Evolutionary conservation across 441 rosid species (phyloP).

Genomic region (Erodium trifolium): DNA sequence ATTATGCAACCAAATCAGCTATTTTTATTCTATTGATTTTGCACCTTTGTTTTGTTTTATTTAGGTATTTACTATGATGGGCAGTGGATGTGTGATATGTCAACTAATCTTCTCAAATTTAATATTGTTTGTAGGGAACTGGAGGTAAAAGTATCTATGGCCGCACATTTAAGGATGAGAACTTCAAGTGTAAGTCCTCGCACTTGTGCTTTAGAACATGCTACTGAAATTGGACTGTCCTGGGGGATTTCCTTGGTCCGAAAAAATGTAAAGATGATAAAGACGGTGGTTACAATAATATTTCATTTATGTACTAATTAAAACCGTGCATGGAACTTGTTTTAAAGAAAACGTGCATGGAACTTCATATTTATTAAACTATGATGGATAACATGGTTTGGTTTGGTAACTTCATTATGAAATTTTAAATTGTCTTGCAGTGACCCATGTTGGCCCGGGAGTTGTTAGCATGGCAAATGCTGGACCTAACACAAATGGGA

Average conservation of each 20-base stretch:
- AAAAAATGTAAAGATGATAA: not conserved
- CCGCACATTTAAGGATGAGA: conserved; percentile 91
- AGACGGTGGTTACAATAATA: not conserved
- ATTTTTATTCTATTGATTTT: not conserved
- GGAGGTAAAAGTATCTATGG: conserved; percentile 99
- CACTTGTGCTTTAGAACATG: not conserved
- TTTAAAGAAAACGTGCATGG: no score
- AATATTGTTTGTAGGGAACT: conserved; percentile 66
- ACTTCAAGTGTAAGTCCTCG: conserved; percentile 76
- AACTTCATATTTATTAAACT: not conserved
- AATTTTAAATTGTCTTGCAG: conserved; percentile 37
- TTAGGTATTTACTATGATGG: not conserved
- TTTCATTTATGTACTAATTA: not conserved
- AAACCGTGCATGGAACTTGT: not conserved
- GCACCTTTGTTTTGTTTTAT: not conserved
- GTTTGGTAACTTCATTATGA: conserved; percentile 13
- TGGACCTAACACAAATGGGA: conserved; percentile 96
- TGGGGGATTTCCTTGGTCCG: not conserved
- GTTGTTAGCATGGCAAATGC: conserved; percentile 97
- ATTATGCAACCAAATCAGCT: not conserved
- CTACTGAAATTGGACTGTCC: not conserved
- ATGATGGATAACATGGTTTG: not conserved
- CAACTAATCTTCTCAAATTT: conserved; percentile 17
- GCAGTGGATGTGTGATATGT: not conserved
- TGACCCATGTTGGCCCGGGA: conserved; percentile 85